Evolutionary conservation across 1,284 basidiomycete genomes (phyloP).

Genomic region (Ganoderma lucidum): DNA sequence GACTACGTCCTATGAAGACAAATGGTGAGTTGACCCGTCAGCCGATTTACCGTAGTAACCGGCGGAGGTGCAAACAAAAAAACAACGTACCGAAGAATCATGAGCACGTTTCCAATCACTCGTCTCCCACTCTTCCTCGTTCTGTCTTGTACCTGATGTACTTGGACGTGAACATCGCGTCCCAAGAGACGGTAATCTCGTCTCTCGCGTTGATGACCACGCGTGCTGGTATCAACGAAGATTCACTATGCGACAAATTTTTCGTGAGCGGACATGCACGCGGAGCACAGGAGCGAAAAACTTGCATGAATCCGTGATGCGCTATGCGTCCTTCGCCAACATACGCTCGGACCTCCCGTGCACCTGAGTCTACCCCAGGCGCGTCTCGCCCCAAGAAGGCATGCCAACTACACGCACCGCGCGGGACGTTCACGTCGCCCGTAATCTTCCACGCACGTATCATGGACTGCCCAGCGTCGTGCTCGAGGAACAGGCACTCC

Average conservation of each 20-base stretch:
- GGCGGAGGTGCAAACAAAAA: background rate
- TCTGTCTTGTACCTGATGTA: conserved; percentile 21
- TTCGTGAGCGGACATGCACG: background rate
- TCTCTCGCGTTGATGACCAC: conserved; percentile 19
- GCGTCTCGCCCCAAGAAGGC: conserved; percentile 14
- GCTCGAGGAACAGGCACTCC: conserved; percentile 37
- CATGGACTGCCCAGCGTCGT: conserved; percentile 20
- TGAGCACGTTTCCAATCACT: background rate
- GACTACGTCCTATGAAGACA: background rate
- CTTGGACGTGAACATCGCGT: conserved; percentile 14
- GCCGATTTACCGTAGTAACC: background rate
- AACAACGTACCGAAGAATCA: background rate
- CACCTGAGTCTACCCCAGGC: conserved; percentile 1
- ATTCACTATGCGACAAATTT: background rate
- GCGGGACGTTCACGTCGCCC: conserved; percentile 39
- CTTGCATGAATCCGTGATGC: conserved; percentile 33
- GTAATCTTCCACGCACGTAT: conserved; percentile 41
- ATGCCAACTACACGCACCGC: conserved; percentile 37
- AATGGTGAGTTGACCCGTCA: background rate
- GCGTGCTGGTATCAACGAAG: conserved; percentile 13
- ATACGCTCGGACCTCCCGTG: conserved; percentile 17
- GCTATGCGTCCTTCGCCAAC: conserved; percentile 29
- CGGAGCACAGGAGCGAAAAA: background rate
- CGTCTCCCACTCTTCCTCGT: conserved; percentile 8
- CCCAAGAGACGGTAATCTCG: conserved; percentile 26